Evolutionary conservation across 2,329 filamentous ascomycete species (phyloP).

Genomic region (Periconia sp.): DNA sequence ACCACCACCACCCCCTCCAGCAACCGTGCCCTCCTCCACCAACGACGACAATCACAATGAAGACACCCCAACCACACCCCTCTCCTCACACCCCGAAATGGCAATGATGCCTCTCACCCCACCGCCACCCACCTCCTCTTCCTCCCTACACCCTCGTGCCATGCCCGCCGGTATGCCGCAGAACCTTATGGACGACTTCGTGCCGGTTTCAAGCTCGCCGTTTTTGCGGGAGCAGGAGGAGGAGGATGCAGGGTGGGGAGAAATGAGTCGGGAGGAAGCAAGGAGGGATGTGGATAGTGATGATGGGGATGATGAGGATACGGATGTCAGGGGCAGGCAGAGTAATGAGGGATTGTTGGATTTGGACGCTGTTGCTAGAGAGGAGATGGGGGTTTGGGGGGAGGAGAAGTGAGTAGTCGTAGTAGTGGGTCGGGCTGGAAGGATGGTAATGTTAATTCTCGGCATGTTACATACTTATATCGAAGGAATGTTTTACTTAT

Average conservation of each 20-base stretch:
- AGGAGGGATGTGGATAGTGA: conserved; percentile 12
- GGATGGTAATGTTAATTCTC: too few species aligned
- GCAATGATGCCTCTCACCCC: conserved; percentile 37
- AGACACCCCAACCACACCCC: conserved; percentile 1
- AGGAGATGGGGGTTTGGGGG: conserved; percentile 41
- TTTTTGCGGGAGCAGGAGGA: conserved; percentile 22
- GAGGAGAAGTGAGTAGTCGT: not conserved
- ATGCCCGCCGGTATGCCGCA: conserved; percentile 30
- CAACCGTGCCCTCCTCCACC: conserved; percentile 8
- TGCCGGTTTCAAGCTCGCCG: conserved; percentile 27
- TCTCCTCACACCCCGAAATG: conserved; percentile 29
- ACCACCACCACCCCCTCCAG: not conserved
- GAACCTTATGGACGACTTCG: conserved; percentile 39
- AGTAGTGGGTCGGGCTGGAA: too few species aligned
- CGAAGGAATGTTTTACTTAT: too few species aligned
- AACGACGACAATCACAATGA: conserved; percentile 3
- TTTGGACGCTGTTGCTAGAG: conserved; percentile 37
- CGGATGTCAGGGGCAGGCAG: conserved; percentile 9
- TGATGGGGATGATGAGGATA: conserved; percentile 21
- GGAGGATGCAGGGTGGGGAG: conserved; percentile 39
- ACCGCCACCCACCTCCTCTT: conserved; percentile 10
- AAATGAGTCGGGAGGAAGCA: conserved; percentile 30
- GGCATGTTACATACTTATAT: too few species aligned
- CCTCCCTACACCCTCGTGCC: conserved; percentile 8
- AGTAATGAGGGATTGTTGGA: conserved; percentile 24